Conservation (phyloP, 768 basidiomycete genomes). For the Xerocomus brunneocitrinus region DNA sequence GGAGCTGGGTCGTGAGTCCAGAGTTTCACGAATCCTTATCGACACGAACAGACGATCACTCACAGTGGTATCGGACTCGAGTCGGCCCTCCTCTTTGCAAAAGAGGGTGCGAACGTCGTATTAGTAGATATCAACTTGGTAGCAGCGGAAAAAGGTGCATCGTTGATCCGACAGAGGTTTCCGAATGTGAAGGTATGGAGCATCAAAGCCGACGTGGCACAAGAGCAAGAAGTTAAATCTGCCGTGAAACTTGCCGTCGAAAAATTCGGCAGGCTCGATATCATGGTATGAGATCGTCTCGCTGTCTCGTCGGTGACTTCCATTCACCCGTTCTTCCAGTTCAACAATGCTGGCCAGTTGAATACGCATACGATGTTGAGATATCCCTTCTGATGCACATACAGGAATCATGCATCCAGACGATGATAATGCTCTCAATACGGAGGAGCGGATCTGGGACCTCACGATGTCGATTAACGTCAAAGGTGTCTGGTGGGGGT, state of each 20-base stretch:
- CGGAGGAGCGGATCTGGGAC: constrained; percentile 96
- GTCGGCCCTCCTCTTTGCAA: constrained; percentile 90
- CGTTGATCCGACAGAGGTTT: constrained; percentile 57
- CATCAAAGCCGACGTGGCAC: constrained; percentile 80
- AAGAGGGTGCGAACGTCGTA: constrained; percentile 88
- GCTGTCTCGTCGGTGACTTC: background rate
- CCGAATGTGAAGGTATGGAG: constrained; percentile 68
- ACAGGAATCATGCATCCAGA: constrained; percentile 96
- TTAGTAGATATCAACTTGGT: constrained; percentile 83
- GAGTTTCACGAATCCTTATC: background rate
- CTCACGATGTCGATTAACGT: constrained; percentile 91
- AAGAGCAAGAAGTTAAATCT: constrained; percentile 80
- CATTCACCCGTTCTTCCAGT: constrained; percentile 42
- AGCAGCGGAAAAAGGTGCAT: constrained; percentile 64
- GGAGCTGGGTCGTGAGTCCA: constrained; percentile 80
- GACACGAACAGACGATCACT: constrained; percentile 8
- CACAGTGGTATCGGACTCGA: constrained; percentile 93
- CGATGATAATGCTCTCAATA: constrained; percentile 94
- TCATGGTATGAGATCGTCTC: constrained; percentile 62
- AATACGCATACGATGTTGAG: background rate
- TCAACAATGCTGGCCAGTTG: constrained; percentile 81
- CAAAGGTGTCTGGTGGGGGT: constrained; percentile 99
- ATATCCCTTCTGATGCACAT: constrained; percentile 1
- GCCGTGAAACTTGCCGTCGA: constrained; percentile 76
- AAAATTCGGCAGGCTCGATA: constrained; percentile 89